Evolutionary conservation across 1,139 yeast genomes (phyloP).

Genomic region (Candida labiduridarum): DNA sequence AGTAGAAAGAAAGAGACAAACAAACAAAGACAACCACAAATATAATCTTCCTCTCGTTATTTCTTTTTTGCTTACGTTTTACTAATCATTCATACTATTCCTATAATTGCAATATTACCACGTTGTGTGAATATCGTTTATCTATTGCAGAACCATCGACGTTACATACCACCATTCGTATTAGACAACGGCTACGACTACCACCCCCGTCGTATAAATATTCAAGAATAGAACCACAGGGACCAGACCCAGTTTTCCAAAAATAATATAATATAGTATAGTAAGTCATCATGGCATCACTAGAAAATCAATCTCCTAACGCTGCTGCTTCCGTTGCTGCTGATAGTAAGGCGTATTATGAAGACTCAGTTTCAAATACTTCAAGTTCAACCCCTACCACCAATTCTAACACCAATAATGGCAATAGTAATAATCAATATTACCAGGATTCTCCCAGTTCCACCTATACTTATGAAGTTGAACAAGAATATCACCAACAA

Average conservation of each 20-base stretch:
- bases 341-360: constrained; percentile 13
- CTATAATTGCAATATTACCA: too few relatives aligned
- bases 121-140: too few relatives aligned
- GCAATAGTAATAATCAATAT: constrained; percentile 16
- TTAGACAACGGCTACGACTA: too few relatives aligned
- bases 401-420: constrained; percentile 7
- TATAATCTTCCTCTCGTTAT: neutral
- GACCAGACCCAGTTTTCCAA: neutral
- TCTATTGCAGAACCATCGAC: too few relatives aligned
- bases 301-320: constrained; percentile 1
- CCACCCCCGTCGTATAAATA: too few relatives aligned
- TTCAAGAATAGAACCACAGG: neutral
- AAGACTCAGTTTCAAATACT: constrained; percentile 24
- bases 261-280: neutral
- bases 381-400: constrained; percentile 16
- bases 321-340: neutral
- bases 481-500: constrained; percentile 3
- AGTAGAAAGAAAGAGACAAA: neutral
- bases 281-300: neutral
- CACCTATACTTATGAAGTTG: constrained; percentile 5
- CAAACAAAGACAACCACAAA: neutral
- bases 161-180: too few relatives aligned
- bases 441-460: constrained; percentile 30
- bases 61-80: neutral
- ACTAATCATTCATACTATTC: neutral